phyloP scores from a whole-genome alignment of 139 green algal species.

The Pleodorina starrii region DNA sequence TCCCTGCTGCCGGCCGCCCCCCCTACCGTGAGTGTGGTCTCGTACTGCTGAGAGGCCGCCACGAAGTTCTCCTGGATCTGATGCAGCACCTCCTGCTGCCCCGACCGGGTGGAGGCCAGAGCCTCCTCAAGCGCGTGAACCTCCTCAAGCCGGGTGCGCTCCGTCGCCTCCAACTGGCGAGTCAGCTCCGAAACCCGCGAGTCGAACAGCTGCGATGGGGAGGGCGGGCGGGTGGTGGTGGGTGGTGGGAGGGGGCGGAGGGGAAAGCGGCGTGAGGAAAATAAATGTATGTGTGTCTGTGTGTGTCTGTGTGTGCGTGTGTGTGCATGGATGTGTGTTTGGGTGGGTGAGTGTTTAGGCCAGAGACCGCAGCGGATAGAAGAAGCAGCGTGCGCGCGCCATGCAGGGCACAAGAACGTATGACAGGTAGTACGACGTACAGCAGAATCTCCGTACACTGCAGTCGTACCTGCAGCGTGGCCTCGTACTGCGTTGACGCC shows the following conservation, averaged over 20 bases:
- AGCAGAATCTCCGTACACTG: not conserved
- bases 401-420: too few species aligned
- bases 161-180: constrained; percentile 21
- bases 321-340: not conserved
- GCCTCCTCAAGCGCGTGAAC: constrained; percentile 24
- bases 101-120: not conserved
- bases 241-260: not conserved
- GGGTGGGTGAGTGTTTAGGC: too few species aligned
- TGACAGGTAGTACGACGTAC: too few species aligned
- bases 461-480: constrained; percentile 36
- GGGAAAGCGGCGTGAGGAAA: not conserved
- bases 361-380: too few species aligned
- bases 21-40: constrained; percentile 41
- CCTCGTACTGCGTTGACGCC: constrained; percentile 40
- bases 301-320: not conserved
- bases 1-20: not conserved
- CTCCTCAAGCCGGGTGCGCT: constrained; percentile 6
- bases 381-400: too few species aligned
- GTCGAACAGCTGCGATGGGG: constrained; percentile 40
- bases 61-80: constrained; percentile 53
- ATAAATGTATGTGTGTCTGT: not conserved
- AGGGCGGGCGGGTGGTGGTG: too few species aligned
- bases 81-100: constrained; percentile 37
- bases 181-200: constrained; percentile 41
- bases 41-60: constrained; percentile 44